Base-by-base conservation (phyloP, 306 rosid genomes). In the Lotus japonicus region DNA sequence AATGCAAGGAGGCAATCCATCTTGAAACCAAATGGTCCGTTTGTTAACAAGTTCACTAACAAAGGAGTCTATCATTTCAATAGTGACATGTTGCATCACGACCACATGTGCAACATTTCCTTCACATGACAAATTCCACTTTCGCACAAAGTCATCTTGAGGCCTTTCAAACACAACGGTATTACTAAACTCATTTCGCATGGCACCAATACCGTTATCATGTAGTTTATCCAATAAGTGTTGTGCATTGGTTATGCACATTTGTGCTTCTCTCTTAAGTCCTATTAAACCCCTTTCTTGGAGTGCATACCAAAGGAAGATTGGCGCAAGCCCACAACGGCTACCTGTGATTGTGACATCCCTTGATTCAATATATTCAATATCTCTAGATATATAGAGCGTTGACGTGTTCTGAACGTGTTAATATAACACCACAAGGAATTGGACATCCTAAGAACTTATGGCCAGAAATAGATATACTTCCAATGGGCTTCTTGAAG, bases 291-390 rank as follows among this genome's bases (percentile, higher is more conserved):
- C 94, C 70, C 71, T 89, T 51, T 13, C 72, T 84, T 81, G 80
- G 6, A 89, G 79, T 51, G 91, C 85, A 66, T 85, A 85, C 91
- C 96, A 89, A 3, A 89, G 72, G 73, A 87, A 89, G 23, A 89
- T 83, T 3, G 91, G 79, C 19, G 89, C 88, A 77, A 85, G 92
- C 23, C 97, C 90, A 11, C 80, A 66, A 53, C 88, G 82, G 52
- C 92, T 87, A 33, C 95, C 92, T 79, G 86, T 84, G 70, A 90
- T 90, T 14, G 92, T 90, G 17, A 77, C 82, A 58, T 90, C 95
- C 59, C 89, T 82, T 12, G 97, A 90, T 51, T 79, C 90, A 26
- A 90, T 88, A 59, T 66, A 64, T 61, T 84, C 95, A 3, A 90
- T 84, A 7, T 90, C 81, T 3, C 73, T 80, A 7, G 90, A 85